Conservation (phyloP, 371 early-diverging fungal species). For the Conidiobolus incongruus region DNA sequence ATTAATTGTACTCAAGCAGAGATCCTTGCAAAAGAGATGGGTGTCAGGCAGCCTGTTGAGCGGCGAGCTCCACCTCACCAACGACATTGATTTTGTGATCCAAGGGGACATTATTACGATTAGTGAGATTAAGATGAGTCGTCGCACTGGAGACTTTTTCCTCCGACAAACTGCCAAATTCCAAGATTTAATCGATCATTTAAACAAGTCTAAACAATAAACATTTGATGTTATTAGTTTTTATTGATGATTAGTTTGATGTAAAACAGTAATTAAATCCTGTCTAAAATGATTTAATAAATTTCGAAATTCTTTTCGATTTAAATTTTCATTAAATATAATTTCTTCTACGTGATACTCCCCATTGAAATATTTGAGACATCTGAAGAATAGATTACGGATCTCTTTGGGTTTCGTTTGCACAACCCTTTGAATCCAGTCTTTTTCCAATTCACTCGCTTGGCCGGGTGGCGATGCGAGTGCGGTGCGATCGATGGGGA, state of each 20-base stretch:
- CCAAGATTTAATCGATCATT: slow-evolving; percentile 13
- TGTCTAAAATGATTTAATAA: slow-evolving; percentile 30
- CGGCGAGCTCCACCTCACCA: slow-evolving; percentile 53
- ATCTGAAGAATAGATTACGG: slow-evolving; percentile 21
- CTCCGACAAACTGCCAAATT: slow-evolving; percentile 77
- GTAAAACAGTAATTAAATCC: slow-evolving; percentile 17
- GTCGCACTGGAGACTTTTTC: slow-evolving; percentile 88
- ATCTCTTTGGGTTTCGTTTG: slow-evolving; percentile 25
- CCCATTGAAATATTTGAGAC: slow-evolving; percentile 53
- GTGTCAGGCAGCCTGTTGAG: slow-evolving; percentile 33
- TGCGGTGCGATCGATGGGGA: slow-evolving; percentile 8
- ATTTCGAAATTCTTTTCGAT: slow-evolving; percentile 28
- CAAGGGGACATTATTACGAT: slow-evolving; percentile 81
- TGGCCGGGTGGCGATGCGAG: slow-evolving; percentile 20
- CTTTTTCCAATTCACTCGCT: slow-evolving; percentile 17
- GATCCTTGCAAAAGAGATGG: slow-evolving; percentile 75
- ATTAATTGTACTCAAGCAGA: slow-evolving; percentile 78
- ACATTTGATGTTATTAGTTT: no score
- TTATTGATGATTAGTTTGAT: neutral
- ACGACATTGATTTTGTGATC: slow-evolving; percentile 80
- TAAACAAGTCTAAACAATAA: no score
- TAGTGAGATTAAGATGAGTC: slow-evolving; percentile 78
- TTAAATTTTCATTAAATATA: slow-evolving; percentile 44
- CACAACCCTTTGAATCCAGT: slow-evolving; percentile 20
- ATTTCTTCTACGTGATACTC: slow-evolving; percentile 65